Evolutionary conservation across 2,329 filamentous ascomycete species (phyloP), one percentile per base, ranked within the genome.

Genomic region (Penicillium sp.): DNA sequence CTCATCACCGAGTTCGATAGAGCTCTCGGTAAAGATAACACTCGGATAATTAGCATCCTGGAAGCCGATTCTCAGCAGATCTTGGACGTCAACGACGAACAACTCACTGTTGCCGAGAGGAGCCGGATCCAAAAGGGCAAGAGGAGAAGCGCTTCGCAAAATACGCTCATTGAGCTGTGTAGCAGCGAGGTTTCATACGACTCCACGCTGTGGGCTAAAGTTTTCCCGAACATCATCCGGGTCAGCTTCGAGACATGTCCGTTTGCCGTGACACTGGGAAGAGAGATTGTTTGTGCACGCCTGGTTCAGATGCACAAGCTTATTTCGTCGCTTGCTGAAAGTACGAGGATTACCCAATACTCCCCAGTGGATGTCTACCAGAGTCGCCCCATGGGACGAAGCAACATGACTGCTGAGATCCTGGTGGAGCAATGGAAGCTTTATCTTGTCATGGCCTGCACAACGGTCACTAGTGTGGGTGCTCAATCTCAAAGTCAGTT

Each of bases 341-440:
- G 84, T 19, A 82, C 84, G 4, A 80, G 87, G 56, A 87, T 77
- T 26, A 75, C 75, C 21, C 79, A 67, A 46, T 75, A 72, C 60
- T 66, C 61, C 10, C 72, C 70, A 3, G 65, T 73, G 46, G 75
- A 75, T 57, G 64, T 65, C 31, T 63, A 68, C 8, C 74, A 75
- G 39, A 70, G 66, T 49, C 80, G 70, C 57, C 75, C 63, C 61
- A 67, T 66, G 68, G 78, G 58, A 69, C 78, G 63, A 80, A 86
- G 69, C 83, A 57, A 86, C 84, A 57, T 88, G 1, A 89, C 92
- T 19, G 90, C 93, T 0, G 92, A 96, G 66, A 86, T 96, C 22
- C 82, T 97, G 56, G 86, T 99, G 57, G 96, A 98, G 74, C 95
- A 99, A 72, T 99, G 93, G 93, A 98, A 97, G 75, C 80, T 98